These are phyloP conservation scores for Paramecium biaurelia DNA, from an alignment of 73 alveolate genomes.

Conservation along the genomic window DNA sequence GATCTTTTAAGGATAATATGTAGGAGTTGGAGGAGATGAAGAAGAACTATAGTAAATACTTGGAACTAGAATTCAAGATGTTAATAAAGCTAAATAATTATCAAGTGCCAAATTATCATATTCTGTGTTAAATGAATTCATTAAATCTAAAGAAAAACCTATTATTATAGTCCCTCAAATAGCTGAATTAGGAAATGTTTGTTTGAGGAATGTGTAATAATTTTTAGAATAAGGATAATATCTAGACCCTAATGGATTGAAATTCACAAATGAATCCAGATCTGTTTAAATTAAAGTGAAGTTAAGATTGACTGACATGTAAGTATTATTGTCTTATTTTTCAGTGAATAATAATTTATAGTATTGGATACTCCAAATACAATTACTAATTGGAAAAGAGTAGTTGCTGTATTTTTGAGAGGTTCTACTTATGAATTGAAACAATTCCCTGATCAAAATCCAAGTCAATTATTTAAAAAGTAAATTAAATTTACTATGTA, in stretches of 20 bases:
- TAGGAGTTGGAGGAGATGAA: background rate
- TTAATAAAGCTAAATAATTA: background rate
- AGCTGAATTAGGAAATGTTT: slow-evolving; percentile 62
- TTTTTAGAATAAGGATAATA: slow-evolving; percentile 69
- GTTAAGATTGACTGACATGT: slow-evolving; percentile 29
- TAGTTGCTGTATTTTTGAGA: slow-evolving; percentile 72
- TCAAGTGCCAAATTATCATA: background rate
- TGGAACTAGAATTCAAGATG: background rate
- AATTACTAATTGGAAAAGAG: slow-evolving; percentile 59
- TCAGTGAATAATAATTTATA: slow-evolving; percentile 39
- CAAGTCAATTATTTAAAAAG: slow-evolving; percentile 61
- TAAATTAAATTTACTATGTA: background rate
- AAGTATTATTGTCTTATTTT: background rate
- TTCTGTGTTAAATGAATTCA: background rate
- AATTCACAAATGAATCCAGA: slow-evolving; percentile 28
- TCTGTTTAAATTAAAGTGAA: background rate
- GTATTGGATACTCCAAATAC: slow-evolving; percentile 61
- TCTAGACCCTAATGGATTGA: slow-evolving; percentile 28
- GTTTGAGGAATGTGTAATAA: slow-evolving; percentile 64
- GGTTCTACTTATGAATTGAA: slow-evolving; percentile 73
- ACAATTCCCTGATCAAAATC: slow-evolving; percentile 60
- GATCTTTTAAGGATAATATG: background rate
- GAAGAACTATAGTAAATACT: background rate
- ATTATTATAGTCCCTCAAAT: slow-evolving; percentile 74
- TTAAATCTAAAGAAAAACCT: slow-evolving; percentile 61